Base-by-base conservation (phyloP, 805 yeast genomes). In the Candida wancherniae region DNA sequence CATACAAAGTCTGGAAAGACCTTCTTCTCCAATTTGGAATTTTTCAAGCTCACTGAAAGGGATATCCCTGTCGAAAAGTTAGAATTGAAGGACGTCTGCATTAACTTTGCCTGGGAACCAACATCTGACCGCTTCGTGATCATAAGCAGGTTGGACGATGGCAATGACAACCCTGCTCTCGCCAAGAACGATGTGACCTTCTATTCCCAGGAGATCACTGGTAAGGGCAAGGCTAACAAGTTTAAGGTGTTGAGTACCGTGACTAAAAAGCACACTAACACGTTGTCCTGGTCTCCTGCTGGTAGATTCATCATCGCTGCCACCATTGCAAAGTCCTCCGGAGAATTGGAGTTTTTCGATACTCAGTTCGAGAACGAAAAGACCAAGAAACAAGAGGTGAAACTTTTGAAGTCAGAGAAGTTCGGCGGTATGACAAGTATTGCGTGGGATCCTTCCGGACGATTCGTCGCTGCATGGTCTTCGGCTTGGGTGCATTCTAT, bases 61-160 rank as follows among this genome's bases (percentile, higher is more conserved):
- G 94, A 84, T 51, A 76, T 90, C 47, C 97, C 98, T 19, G 95
- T 88, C 39, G 97, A 88, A 56, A 90, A 86, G 47, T 70, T 92
- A 46, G 99, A 92, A 63, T 72, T 88, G 55, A 85, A 85, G 62
- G 96, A 92, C 40, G 80, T 84, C 36, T 90, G 87, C 24, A 62
- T 83, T 33, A 81, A 80, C 58, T 83, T 92, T 62, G 88, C 85
- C 34, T 92, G 97, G 97, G 98, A 94, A 67, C 96, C 98, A 50
- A 75, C 70, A 44, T 80, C 90, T 21, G 90, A 85, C 55, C 75
- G 96, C 57, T 88, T 92, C 48, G 80, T 83, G 38, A 74, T 82
- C 29, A 78, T 90, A 48, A 77, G 92, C 14, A 71, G 80, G 52
- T 51, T 63, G 33, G 80, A 75, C 40, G 69, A 63, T 42, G 73